Evolutionary conservation across 305 asterid species (phyloP).

Genomic region (Fraxinus latifolia): DNA sequence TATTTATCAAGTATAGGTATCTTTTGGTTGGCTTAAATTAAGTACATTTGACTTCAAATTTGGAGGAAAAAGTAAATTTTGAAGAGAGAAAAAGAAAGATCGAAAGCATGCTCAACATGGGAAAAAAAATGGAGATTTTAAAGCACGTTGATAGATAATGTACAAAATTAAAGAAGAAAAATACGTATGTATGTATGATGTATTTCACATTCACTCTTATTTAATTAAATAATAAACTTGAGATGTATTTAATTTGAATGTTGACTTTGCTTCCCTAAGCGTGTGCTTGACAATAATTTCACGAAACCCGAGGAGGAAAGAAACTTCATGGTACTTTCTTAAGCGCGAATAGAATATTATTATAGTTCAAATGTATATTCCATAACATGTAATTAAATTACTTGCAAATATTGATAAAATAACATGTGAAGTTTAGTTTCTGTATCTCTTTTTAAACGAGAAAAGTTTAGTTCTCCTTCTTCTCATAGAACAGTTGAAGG

Average conservation of each 20-base stretch:
- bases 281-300: slow-evolving; percentile 24
- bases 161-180: not conserved
- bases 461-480: not conserved
- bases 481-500: not conserved
- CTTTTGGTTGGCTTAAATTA: not conserved
- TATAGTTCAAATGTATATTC: not conserved
- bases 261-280: slow-evolving; percentile 39
- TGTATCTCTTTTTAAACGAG: not conserved
- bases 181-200: not conserved
- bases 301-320: slow-evolving; percentile 34
- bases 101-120: not conserved
- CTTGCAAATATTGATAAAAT: not conserved
- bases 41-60: not conserved
- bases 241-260: not conserved
- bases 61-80: not conserved
- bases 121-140: not conserved
- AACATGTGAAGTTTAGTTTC: not conserved
- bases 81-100: not conserved
- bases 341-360: slow-evolving; percentile 16
- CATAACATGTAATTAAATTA: not conserved
- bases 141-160: not conserved
- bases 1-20: not conserved
- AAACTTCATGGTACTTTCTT: slow-evolving; percentile 23
- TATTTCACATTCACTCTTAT: not conserved
- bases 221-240: not conserved